A percentile compares a stretch with the other conserved stretches of the same genome.
These are phyloP conservation scores for Pseudonectria foliicola DNA, from an alignment of 2,329 filamentous ascomycete species.

Conservation along the genomic window DNA sequence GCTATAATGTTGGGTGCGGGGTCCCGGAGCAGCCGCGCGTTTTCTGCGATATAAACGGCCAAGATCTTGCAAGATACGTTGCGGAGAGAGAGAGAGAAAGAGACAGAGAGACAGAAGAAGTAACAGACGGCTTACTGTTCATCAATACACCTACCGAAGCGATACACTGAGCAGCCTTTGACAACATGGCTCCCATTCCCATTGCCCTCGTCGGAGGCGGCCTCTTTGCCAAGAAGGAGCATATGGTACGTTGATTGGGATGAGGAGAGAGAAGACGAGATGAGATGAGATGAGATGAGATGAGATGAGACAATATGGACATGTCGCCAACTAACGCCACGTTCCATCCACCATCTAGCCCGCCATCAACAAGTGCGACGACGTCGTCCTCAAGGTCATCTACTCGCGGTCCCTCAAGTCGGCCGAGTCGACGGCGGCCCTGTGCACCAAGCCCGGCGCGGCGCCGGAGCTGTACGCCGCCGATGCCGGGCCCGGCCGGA, in stretches of 20 bases:
- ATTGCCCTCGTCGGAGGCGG: constrained; percentile 57
- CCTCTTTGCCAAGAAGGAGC: constrained; percentile 54
- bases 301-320: constrained; percentile 3
- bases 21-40: too few species aligned
- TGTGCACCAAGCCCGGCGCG: constrained; percentile 25
- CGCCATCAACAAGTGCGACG: constrained; percentile 46
- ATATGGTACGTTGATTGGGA: constrained; percentile 40
- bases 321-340: too few species aligned
- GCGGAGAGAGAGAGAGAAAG: too few species aligned
- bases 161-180: too few species aligned
- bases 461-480: constrained; percentile 49
- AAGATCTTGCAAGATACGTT: too few species aligned
- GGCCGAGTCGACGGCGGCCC: constrained; percentile 39
- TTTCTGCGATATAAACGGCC: too few species aligned
- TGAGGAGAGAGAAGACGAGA: too few species aligned
- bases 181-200: constrained; percentile 34
- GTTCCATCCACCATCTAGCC: constrained; percentile 31
- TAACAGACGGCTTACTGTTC: too few species aligned
- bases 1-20: too few species aligned
- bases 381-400: constrained; percentile 53
- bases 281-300: too few species aligned
- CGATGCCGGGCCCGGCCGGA: constrained; percentile 39
- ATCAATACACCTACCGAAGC: too few species aligned
- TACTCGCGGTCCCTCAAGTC: constrained; percentile 57
- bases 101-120: too few species aligned